Conservation (phyloP, 225 moss, liverwort and hornwort species). For the Climacium dendroides region DNA sequence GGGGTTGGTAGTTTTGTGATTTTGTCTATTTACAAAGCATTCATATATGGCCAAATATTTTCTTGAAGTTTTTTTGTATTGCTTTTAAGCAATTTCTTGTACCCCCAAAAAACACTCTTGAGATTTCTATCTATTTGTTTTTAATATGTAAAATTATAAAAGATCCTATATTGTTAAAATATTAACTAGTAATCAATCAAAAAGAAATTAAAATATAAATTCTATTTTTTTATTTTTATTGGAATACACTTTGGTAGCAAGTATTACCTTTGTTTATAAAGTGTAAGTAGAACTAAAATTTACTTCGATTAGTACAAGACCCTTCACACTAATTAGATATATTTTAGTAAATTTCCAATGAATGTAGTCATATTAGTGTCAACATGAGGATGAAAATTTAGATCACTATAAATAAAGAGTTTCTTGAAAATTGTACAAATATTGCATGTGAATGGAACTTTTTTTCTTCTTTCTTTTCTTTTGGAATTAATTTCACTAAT, state of each 20-base stretch:
- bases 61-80: neutral
- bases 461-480: too few species aligned
- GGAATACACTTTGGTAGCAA: neutral
- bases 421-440: neutral
- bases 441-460: neutral
- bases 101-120: neutral
- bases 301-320: neutral
- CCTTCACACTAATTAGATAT: neutral
- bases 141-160: neutral
- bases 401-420: too few species aligned
- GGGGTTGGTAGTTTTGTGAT: rapidly evolving
- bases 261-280: neutral
- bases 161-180: neutral
- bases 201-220: neutral
- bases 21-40: neutral
- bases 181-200: neutral
- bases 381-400: neutral
- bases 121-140: neutral
- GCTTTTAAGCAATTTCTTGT: neutral
- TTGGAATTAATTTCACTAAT: too few species aligned
- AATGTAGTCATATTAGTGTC: neutral
- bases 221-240: neutral
- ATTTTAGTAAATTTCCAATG: neutral
- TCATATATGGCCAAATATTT: neutral
- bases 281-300: neutral